These are phyloP conservation scores for Entomortierella beljakovae DNA, from an alignment of 192 early-diverging fungal genomes.

Conservation along the genomic window DNA sequence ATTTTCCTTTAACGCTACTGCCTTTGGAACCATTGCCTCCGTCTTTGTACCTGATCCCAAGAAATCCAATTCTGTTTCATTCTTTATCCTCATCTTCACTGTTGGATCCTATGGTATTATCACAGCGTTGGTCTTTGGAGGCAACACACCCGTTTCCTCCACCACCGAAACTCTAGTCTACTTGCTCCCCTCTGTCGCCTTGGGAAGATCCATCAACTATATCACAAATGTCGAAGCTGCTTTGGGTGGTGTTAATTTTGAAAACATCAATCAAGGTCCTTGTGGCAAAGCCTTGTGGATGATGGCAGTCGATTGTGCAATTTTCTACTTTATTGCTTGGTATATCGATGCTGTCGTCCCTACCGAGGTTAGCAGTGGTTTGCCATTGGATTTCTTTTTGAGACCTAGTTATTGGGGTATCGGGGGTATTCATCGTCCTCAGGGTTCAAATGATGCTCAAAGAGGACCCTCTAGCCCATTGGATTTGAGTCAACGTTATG, in stretches of 20 bases:
- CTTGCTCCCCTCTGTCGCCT: constrained; percentile 43
- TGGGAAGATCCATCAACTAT: constrained; percentile 52
- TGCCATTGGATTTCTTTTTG: constrained; percentile 56
- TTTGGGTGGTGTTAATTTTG: constrained; percentile 43
- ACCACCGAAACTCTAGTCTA: constrained; percentile 39
- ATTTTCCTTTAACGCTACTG: constrained; percentile 49
- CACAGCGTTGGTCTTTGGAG: constrained; percentile 39
- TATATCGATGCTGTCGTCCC: constrained; percentile 61
- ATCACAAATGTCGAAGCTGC: constrained; percentile 45
- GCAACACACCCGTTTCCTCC: background rate
- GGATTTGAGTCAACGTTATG: background rate
- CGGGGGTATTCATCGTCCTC: constrained; percentile 21
- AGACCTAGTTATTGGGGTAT: constrained; percentile 55
- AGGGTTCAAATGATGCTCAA: background rate
- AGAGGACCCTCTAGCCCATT: background rate
- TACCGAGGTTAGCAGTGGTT: constrained; percentile 37
- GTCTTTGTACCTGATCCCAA: constrained; percentile 51
- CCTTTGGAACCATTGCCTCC: constrained; percentile 38
- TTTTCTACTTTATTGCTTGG: constrained; percentile 60
- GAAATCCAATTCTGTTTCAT: constrained; percentile 30
- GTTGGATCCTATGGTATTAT: constrained; percentile 38
- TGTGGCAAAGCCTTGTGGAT: constrained; percentile 43
- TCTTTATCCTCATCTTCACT: constrained; percentile 28
- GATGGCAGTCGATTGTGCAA: constrained; percentile 44
- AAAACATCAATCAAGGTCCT: constrained; percentile 27